These are phyloP conservation scores for Gonapodya sp. DNA, from an alignment of 192 early-diverging fungal genomes.

Conservation along the genomic window DNA sequence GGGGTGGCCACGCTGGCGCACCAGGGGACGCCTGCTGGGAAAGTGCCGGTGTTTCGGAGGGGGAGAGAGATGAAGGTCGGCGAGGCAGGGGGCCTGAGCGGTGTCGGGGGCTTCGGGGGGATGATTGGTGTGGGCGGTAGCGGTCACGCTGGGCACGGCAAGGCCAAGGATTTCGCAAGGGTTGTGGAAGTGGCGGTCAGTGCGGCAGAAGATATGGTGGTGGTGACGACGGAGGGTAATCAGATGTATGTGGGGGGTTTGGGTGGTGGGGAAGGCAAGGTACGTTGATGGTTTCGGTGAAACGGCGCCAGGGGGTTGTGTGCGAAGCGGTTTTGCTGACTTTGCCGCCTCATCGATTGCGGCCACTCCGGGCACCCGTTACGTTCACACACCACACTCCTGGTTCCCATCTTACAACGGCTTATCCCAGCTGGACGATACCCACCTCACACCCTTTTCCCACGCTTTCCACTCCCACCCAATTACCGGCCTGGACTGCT, in stretches of 20 bases:
- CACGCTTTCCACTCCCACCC: constrained; percentile 48
- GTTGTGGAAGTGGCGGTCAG: background rate
- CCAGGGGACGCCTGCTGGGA: background rate
- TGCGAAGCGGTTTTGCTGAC: background rate
- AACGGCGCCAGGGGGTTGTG: too few relatives aligned
- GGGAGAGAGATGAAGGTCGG: background rate
- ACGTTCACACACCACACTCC: background rate
- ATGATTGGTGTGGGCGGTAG: too few relatives aligned
- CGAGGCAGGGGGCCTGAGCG: background rate
- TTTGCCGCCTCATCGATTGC: background rate
- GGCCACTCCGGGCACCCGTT: background rate
- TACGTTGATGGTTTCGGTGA: background rate
- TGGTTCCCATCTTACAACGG: background rate
- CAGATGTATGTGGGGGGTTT: background rate
- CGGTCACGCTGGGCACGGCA: too few relatives aligned
- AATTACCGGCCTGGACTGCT: constrained; percentile 42
- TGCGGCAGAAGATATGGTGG: background rate
- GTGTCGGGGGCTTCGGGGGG: too few relatives aligned
- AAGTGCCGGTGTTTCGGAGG: background rate
- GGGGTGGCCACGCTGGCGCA: background rate
- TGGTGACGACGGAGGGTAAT: background rate
- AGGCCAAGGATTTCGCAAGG: background rate
- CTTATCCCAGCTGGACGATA: background rate
- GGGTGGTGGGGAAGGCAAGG: background rate
- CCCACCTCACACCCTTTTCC: constrained; percentile 11